Evolutionary conservation across 2,329 filamentous ascomycete species (phyloP), one percentile per base, ranked within the genome.

Genomic region (Ascochyta lentis): DNA sequence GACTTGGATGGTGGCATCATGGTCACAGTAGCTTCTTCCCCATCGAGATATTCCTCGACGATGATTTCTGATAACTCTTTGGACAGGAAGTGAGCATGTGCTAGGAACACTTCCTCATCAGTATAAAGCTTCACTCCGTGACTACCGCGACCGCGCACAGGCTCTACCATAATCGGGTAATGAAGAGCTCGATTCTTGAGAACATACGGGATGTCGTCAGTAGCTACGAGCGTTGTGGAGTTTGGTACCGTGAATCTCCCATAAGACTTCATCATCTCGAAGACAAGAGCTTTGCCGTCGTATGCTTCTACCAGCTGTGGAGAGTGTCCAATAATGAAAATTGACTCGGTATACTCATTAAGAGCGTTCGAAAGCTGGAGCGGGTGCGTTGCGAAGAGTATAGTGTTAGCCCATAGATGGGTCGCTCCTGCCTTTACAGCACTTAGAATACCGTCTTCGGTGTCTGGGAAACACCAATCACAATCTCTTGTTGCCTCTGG

Each of bases 231-330:
- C 22, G 40, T 40, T 12, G 22, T 31, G 23, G 45, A 45, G 16
- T 34, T 49, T 26, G 45, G 27, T 13, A 49, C 9, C 1, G 52
- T 49, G 29, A 82, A 80, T 0, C 57, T 56, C 0, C 73, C 75
- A 2, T 69, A 41, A 2, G 60, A 50, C 1, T 77, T 73, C 1
- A 84, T 66, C 0, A 79, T 64, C 26, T 74, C 68, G 57, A 83
- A 83, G 10, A 83, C 75, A 38, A 76, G 76, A 16, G 77, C 71
- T 61, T 85, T 84, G 62, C 83, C 80, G 54, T 84, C 81, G 61
- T 79, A 83, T 4, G 71, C 68, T 46, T 84, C 78, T 0, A 83
- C 80, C 5, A 81, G 65, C 4, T 71, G 60, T 0, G 81, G 80
- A 0, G 79, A 77, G 49, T 84, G 81, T 2, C 80, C 79, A 4